A percentile compares a stretch with the other conserved stretches of the same genome.
Evolutionary conservation across 2,329 filamentous ascomycete genomes (phyloP).

Genomic region (Aspergillus hiratsukae): DNA sequence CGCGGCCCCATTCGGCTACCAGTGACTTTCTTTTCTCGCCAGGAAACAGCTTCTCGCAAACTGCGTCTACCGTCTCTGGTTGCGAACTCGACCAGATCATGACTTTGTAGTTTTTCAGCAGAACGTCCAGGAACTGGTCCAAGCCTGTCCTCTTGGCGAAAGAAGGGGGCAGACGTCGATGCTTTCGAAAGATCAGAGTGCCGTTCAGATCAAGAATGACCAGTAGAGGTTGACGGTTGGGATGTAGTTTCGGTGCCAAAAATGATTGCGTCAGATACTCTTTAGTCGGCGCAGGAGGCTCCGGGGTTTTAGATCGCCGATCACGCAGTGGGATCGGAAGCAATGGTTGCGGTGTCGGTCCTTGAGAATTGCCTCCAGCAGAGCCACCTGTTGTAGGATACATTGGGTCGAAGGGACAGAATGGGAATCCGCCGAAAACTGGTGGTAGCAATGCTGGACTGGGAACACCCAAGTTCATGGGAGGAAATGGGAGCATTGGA

Average conservation of each 20-base stretch:
- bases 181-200: slow-evolving; percentile 72
- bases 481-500: slow-evolving; percentile 1
- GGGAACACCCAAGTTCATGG: slow-evolving; percentile 9
- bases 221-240: slow-evolving; percentile 60
- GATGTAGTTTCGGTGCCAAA: slow-evolving; percentile 39
- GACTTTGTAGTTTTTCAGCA: slow-evolving; percentile 69
- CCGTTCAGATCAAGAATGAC: slow-evolving; percentile 92
- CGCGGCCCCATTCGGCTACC: slow-evolving; percentile 71
- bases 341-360: slow-evolving; percentile 9
- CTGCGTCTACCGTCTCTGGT: slow-evolving; percentile 63
- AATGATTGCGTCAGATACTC: slow-evolving; percentile 58
- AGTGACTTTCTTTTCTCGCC: slow-evolving; percentile 51
- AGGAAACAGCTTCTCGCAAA: slow-evolving; percentile 57
- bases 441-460: slow-evolving; percentile 5
- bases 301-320: slow-evolving; percentile 18
- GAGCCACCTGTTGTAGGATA: slow-evolving; percentile 3
- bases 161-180: slow-evolving; percentile 43
- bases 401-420: slow-evolving; percentile 7
- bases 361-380: background rate
- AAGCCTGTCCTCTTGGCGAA: slow-evolving; percentile 68
- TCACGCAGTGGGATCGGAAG: slow-evolving; percentile 1
- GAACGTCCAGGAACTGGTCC: slow-evolving; percentile 64
- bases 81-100: slow-evolving; percentile 89
- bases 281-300: slow-evolving; percentile 52
- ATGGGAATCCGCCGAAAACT: slow-evolving; percentile 6